Evolutionary conservation across 345 rosid genomes (phyloP).

Genomic region (Euphorbia lathyris): DNA sequence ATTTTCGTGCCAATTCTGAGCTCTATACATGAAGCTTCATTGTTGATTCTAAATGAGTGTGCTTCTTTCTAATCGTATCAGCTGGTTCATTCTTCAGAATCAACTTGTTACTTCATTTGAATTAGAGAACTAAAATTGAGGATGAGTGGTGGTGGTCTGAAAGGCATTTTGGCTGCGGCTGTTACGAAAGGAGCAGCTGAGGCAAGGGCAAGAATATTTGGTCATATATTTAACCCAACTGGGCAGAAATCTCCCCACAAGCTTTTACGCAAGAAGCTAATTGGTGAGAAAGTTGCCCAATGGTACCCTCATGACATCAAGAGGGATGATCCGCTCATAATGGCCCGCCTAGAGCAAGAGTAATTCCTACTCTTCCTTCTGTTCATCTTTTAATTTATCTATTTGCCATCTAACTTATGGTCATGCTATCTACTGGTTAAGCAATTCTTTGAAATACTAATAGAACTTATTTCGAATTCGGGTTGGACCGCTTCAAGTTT

Average conservation of each 20-base stretch:
- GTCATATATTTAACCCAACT: constrained; percentile 60
- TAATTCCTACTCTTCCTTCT: constrained; percentile 13
- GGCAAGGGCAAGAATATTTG: constrained; percentile 73
- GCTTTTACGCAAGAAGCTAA: constrained; percentile 73
- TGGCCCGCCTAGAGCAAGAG: constrained; percentile 69
- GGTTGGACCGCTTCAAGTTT: background rate
- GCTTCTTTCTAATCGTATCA: no score
- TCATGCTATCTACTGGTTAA: background rate
- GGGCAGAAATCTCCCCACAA: constrained; percentile 72
- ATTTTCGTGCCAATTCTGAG: no score
- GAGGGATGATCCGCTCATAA: constrained; percentile 61
- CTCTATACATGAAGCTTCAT: no score
- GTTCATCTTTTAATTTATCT: no score
- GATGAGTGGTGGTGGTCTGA: constrained; percentile 41
- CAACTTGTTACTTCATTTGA: background rate
- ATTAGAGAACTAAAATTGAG: background rate
- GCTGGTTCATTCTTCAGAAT: no score
- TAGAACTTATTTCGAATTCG: no score
- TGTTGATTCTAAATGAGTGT: no score
- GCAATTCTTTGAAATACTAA: no score
- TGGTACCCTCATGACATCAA: constrained; percentile 85
- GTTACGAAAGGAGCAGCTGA: constrained; percentile 55
- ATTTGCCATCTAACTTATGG: background rate
- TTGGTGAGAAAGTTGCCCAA: constrained; percentile 72
- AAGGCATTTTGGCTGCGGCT: constrained; percentile 48